Evolutionary conservation across 1,284 basidiomycete genomes (phyloP).

Genomic region (Moniliophthora roreri): DNA sequence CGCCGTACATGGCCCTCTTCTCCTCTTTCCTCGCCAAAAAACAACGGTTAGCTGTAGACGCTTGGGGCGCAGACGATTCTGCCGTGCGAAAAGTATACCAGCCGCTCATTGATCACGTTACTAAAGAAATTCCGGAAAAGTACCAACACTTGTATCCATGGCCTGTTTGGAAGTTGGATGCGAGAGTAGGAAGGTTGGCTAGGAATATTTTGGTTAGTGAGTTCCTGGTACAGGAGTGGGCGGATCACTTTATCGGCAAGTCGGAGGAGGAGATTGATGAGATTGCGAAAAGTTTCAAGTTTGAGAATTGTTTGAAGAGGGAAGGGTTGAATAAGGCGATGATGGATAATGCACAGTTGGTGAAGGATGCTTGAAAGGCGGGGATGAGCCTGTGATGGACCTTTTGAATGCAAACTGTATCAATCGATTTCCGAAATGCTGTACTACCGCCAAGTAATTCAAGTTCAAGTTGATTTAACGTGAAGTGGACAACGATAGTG

Average conservation of each 20-base stretch:
- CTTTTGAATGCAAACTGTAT: too few species aligned
- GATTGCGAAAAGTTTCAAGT: conserved; percentile 55
- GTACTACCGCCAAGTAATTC: too few species aligned
- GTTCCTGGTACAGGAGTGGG: conserved; percentile 64
- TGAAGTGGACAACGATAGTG: too few species aligned
- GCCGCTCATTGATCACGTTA: conserved; percentile 56
- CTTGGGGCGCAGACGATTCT: conserved; percentile 61
- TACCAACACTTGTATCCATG: conserved; percentile 48
- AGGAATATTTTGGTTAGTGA: conserved; percentile 63
- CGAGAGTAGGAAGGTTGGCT: conserved; percentile 48
- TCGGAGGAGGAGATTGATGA: conserved; percentile 32
- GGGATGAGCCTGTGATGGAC: too few species aligned
- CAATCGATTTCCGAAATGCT: too few species aligned
- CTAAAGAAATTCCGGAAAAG: conserved; percentile 41
- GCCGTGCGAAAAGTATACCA: conserved; percentile 51
- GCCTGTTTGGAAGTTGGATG: conserved; percentile 47
- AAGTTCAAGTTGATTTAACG: too few species aligned
- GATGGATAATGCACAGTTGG: conserved; percentile 32
- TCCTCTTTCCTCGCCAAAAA: conserved; percentile 63
- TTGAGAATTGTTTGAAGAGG: conserved; percentile 50
- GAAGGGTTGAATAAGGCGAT: conserved; percentile 41
- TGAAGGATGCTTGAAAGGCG: conserved; percentile 10
- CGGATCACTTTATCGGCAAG: conserved; percentile 61
- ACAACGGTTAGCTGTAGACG: conserved; percentile 60
- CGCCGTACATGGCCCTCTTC: conserved; percentile 70